Conservation (phyloP, 2,329 filamentous ascomycete species). For the Fusarium sp. region DNA sequence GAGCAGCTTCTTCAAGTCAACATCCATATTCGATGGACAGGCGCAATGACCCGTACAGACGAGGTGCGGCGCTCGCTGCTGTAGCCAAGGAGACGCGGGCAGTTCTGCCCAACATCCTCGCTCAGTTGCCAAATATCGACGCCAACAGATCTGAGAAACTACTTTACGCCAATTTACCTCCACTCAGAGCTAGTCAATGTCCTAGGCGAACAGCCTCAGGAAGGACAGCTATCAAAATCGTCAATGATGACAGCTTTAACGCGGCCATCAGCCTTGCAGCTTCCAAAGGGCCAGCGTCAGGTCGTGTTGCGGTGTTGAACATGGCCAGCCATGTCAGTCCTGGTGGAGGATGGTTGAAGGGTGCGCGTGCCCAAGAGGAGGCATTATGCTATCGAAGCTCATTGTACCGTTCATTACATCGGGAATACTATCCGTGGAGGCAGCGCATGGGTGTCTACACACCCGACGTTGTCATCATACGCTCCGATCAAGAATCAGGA, state of each 20-base stretch:
- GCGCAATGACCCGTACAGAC: constrained; percentile 34
- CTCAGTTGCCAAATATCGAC: constrained; percentile 54
- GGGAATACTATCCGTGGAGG: constrained; percentile 64
- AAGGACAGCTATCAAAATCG: constrained; percentile 56
- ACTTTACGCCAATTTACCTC: constrained; percentile 50
- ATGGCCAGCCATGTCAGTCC: constrained; percentile 68
- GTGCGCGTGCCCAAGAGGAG: constrained; percentile 75
- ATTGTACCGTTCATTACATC: constrained; percentile 60
- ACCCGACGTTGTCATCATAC: constrained; percentile 68
- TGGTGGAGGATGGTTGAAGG: constrained; percentile 73
- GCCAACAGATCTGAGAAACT: constrained; percentile 53
- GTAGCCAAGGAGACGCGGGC: constrained; percentile 60
- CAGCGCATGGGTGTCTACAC: constrained; percentile 66
- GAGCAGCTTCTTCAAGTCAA: constrained; percentile 17
- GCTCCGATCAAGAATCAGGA: constrained; percentile 58
- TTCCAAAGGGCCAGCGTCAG: constrained; percentile 40
- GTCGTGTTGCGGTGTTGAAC: constrained; percentile 70
- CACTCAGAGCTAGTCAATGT: constrained; percentile 55
- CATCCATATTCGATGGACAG: constrained; percentile 7
- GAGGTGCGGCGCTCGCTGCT: constrained; percentile 49
- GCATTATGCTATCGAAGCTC: constrained; percentile 73
- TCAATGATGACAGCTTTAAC: constrained; percentile 69
- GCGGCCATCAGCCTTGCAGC: constrained; percentile 58
- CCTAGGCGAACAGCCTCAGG: constrained; percentile 52
- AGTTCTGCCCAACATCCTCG: constrained; percentile 60